Base-by-base conservation (phyloP, 139 green algal genomes). In the Chlorella sp. region DNA sequence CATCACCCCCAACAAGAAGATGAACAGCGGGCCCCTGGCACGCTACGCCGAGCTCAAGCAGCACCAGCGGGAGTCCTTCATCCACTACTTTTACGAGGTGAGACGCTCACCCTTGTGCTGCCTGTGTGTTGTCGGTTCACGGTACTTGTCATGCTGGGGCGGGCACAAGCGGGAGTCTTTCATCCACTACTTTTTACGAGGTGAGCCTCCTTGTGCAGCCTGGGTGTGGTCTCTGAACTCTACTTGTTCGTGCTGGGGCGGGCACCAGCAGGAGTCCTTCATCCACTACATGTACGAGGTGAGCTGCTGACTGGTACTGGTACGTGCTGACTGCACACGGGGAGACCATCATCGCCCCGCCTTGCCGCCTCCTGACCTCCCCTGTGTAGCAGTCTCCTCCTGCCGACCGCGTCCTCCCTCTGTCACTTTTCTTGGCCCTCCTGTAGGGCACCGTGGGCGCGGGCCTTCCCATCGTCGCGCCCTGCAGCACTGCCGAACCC, bases 1-100 rank as follows among this genome's bases (percentile, higher is more conserved):
- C 86, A 95, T 98, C 89, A 99, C 97, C 11, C 97, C 97, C 89
- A 99, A 99, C 96, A 99, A 99, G 94, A 99, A 99, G 94, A 93
- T 98, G 32, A 97, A 96, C 89, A 95, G 92, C 18, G 98, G 98
- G 1, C 93, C 95, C 0, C 90, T 99, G 80, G 89, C 95, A 42
- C 94, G 94, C 84, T 99, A 99, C 94, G 87, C 94, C 30, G 91
- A 91, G 15, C 92, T 99, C 42, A 94, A 96, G 30, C 80, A 94
- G 61, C 88, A 98, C 89, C 96, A 99, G 93, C 89, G 98, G 11
- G 92, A 96, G 42, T 96, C 91, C 39, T 99, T 98, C 96, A 99
- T 96, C 84, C 98, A 99, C 91, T 99, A 97, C 93, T 98, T 99
- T 90, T 99, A 99, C 88, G 97, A 99, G 94, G 96, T 92, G 42